Evolutionary conservation across 2,329 filamentous ascomycete genomes (phyloP), one percentile per base, ranked within the genome.

Genomic region (Cladophialophora immunda): DNA sequence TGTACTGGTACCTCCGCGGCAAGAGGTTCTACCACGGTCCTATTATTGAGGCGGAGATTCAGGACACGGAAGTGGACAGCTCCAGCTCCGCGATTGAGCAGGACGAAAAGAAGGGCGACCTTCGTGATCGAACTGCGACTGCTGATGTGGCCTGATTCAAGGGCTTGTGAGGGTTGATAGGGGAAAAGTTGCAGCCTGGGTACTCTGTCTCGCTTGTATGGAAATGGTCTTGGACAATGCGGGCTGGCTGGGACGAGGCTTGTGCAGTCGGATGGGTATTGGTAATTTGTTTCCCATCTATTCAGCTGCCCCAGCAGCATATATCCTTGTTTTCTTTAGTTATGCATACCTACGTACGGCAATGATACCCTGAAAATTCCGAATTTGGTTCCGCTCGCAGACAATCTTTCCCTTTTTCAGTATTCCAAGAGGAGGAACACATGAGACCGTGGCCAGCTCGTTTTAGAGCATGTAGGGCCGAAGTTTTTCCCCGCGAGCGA

Each of bases 11-110:
- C 66, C 68, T 80, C 59, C 71, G 74, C 5, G 84, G 83, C 45
- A 77, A 78, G 57, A 78, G 77, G 56, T 82, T 81, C 71, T 86
- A 85, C 75, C 82, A 79, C 4, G 84, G 84, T 6, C 84, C 84
- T 2, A 56, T 78, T 50, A 73, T 77, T 58, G 76, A 79, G 64
- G 76, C 77, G 6, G 69, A 71, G 34, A 64, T 70, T 52, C 57
- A 62, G 3, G 53, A 65, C 25, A 63, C 47, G 15, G 68, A 68
- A 34, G 38, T 64, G 27, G 62, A 56, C 22, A 66, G 58, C 32
- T 45, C 65, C 22, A 54, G 59, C 22, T 65, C 65, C 17, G 65
- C 47, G 29, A 22, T 56, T 11, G 65, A 64, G 22, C 45, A 65
- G 38, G 65, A 67, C 30, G 67, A 68, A 59, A 67, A 60, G 30